Conservation (phyloP, 805 yeast genomes). For the Limtongozyma cylindracea region DNA sequence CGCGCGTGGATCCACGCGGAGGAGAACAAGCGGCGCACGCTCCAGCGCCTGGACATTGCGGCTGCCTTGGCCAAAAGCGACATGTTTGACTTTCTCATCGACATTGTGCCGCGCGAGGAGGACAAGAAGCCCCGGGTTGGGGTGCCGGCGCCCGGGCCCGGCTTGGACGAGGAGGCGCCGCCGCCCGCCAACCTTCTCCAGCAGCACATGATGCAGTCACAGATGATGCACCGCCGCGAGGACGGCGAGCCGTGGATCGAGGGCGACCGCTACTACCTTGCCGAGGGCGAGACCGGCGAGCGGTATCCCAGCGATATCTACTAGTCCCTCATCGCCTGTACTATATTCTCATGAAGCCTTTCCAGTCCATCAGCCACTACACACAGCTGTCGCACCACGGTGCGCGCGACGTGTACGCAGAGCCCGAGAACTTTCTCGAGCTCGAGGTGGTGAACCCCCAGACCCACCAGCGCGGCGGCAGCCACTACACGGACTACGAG, state of each 20-base stretch:
- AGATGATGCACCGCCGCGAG: too few species aligned
- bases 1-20: conserved; percentile 98
- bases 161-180: too few species aligned
- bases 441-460: conserved; percentile 55
- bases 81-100: conserved; percentile 93
- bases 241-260: too few species aligned
- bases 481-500: conserved; percentile 81
- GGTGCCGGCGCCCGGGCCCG: too few species aligned
- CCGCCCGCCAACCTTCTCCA: too few species aligned
- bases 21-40: conserved; percentile 80
- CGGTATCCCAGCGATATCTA: too few species aligned
- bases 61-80: conserved; percentile 87
- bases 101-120: conserved; percentile 82
- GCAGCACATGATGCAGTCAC: too few species aligned
- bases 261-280: too few species aligned
- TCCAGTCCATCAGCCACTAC: conserved; percentile 16
- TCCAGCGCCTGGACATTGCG: conserved; percentile 86
- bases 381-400: conserved; percentile 18
- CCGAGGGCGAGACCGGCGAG: too few species aligned
- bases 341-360: too few species aligned
- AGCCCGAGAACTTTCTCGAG: conserved; percentile 85
- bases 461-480: conserved; percentile 41
- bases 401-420: conserved; percentile 69
- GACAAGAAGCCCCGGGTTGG: too few species aligned
- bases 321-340: too few species aligned